phyloP scores from a whole-genome alignment of 108 stramenopile genomes.

The Cyclostephanos tholiformis region DNA sequence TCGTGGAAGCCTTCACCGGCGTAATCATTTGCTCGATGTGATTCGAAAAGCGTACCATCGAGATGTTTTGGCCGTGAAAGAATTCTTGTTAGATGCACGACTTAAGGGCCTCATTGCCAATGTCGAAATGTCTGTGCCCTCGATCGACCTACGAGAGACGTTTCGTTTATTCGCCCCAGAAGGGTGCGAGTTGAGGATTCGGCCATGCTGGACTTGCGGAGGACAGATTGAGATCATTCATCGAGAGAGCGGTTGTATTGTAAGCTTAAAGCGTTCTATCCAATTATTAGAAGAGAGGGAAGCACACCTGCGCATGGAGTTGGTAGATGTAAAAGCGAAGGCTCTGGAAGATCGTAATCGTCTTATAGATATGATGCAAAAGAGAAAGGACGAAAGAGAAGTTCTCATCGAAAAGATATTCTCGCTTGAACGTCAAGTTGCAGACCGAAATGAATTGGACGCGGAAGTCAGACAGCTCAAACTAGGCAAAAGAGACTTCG shows the following conservation, averaged over 20 bases:
- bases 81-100: constrained; percentile 37
- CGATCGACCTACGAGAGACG: constrained; percentile 47
- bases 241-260: constrained; percentile 48
- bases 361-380: constrained; percentile 17
- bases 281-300: constrained; percentile 32
- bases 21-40: constrained; percentile 45
- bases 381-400: constrained; percentile 20
- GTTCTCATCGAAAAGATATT: constrained; percentile 39
- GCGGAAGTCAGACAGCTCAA: constrained; percentile 20
- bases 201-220: constrained; percentile 47
- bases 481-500: constrained; percentile 16
- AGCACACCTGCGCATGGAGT: constrained; percentile 22
- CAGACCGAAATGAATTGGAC: constrained; percentile 31
- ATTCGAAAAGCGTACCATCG: constrained; percentile 58
- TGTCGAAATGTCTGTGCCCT: constrained; percentile 33
- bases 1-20: constrained; percentile 36
- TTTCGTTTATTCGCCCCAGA: constrained; percentile 52
- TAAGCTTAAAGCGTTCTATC: constrained; percentile 41
- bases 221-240: constrained; percentile 52
- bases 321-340: constrained; percentile 32
- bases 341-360: constrained; percentile 32
- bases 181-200: constrained; percentile 48
- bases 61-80: constrained; percentile 48
- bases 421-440: constrained; percentile 31
- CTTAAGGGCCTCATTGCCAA: constrained; percentile 1